phyloP scores from a whole-genome alignment of 169 alveolate genomes.

The Ichthyophthirius multifiliis region DNA sequence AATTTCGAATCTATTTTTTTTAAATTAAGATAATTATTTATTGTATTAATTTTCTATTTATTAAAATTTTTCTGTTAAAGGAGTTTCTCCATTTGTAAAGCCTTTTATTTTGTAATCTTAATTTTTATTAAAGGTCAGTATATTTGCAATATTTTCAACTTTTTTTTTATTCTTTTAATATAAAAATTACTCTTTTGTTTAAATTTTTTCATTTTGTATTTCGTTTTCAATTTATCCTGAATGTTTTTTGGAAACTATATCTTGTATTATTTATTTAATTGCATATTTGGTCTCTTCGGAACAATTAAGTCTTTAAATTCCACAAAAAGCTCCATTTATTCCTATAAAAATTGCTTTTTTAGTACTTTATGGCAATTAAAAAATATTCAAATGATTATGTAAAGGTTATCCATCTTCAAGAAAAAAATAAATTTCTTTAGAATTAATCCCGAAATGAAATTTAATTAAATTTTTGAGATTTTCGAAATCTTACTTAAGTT shows the following conservation, averaged over 20 bases:
- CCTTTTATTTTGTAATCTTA: not conserved
- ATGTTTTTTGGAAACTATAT: not conserved
- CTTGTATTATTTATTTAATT: not conserved
- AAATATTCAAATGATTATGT: not conserved
- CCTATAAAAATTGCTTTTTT: not conserved
- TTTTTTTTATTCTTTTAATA: not conserved
- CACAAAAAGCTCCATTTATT: not conserved
- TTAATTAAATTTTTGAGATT: no score
- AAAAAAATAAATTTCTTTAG: not conserved
- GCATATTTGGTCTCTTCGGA: not conserved
- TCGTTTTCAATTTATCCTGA: not conserved
- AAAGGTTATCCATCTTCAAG: not conserved
- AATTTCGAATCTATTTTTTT: not conserved
- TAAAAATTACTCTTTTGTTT: not conserved
- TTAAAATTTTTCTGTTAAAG: not conserved
- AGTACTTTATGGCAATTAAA: not conserved
- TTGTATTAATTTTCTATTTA: not conserved
- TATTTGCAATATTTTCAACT: not conserved
- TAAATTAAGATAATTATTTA: not conserved
- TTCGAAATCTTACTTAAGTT: no score
- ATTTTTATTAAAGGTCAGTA: not conserved
- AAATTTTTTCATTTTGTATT: not conserved
- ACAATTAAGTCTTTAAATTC: not conserved
- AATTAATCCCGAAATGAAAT: no score
- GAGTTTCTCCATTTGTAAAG: not conserved